A percentile compares a stretch with the other conserved stretches of the same genome.
phyloP scores from a whole-genome alignment of 108 stramenopile genomes.

The Pseudonitzschia multistriata region DNA sequence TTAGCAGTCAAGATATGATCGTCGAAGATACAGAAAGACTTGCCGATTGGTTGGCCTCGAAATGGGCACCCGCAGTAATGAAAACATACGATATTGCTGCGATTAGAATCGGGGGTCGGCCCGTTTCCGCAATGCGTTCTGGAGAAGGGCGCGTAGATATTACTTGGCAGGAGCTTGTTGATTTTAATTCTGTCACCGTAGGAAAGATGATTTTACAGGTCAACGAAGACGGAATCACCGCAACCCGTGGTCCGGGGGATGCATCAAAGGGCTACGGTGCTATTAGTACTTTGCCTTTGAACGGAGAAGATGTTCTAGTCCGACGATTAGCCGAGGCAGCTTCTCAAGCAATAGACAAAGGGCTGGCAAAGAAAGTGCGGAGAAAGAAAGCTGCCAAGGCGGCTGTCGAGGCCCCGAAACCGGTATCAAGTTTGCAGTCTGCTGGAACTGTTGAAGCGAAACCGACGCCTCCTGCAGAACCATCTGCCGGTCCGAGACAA shows the following conservation, averaged over 20 bases:
- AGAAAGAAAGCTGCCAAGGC: slow-evolving; percentile 32
- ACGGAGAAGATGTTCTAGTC: slow-evolving; percentile 76
- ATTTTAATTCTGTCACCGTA: slow-evolving; percentile 61
- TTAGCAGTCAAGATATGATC: slow-evolving; percentile 50
- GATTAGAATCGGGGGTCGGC: slow-evolving; percentile 69
- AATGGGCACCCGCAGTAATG: slow-evolving; percentile 83
- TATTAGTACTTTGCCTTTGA: slow-evolving; percentile 54
- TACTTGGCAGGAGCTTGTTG: slow-evolving; percentile 73
- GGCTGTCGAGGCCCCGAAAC: slow-evolving; percentile 19
- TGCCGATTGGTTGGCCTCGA: slow-evolving; percentile 79
- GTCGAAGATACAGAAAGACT: slow-evolving; percentile 64
- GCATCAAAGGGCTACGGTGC: slow-evolving; percentile 60
- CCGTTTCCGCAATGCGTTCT: slow-evolving; percentile 55
- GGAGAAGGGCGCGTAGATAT: slow-evolving; percentile 57
- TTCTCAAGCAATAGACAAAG: slow-evolving; percentile 82
- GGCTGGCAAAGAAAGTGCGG: slow-evolving; percentile 59
- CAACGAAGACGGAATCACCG: slow-evolving; percentile 45
- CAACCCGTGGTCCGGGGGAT: slow-evolving; percentile 62
- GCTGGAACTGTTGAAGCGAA: slow-evolving; percentile 24
- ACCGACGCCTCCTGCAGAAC: slow-evolving; percentile 14
- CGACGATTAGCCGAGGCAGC: slow-evolving; percentile 71
- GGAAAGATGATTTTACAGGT: slow-evolving; percentile 70
- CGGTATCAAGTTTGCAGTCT: slow-evolving; percentile 34
- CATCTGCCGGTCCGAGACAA: slow-evolving; percentile 60
- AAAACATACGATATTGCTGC: slow-evolving; percentile 82